Base-by-base conservation (phyloP, 2,329 filamentous ascomycete species). In the Tolypocladium ovalisporum region DNA sequence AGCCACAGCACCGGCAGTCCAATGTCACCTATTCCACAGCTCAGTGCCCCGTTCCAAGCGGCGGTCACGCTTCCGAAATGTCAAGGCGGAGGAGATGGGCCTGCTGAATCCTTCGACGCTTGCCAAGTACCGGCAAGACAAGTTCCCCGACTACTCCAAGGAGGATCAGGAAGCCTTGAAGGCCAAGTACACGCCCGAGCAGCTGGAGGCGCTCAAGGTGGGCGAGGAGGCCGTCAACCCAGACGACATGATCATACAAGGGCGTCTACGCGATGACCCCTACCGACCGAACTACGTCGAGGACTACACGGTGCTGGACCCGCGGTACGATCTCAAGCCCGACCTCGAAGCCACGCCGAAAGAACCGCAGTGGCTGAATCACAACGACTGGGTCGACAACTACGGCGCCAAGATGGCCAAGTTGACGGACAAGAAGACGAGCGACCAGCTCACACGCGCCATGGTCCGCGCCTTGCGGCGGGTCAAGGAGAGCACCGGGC, bases 161-260 rank as follows among this genome's bases (percentile, higher is more conserved):
- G 79, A 85, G 62, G 86, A 94, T 68, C 81, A 83, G 66, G 78
- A 79, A 59, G 66, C 73, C 24, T 78, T 96, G 58, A 73, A 73
- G 58, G 74, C 83, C 67, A 82, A 81, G 64, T 97, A 96, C 77
- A 89, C 90, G 0, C 80, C 86, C 19, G 84, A 87, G 69, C 93
- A 97, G 75, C 79, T 95, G 64, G 84, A 83, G 57, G 90, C 91
- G 58, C 84, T 97, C 68, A 80, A 88, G 73, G 88, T 88, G 53
- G 91, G 87, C 65, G 92, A 97, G 73, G 76, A 81, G 60, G 84
- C 88, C 63, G 85, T 97, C 69, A 80, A 88, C 67, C 76, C 86
- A 12, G 78, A 84, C 62, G 90, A 97, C 71, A 70, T 97, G 68
- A 79, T 86, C 47, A 78, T 83, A 37, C 88, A 94, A 73, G 89